phyloP scores from a whole-genome alignment of 2,329 filamentous ascomycete genomes.

The Aspergillus flavus region DNA sequence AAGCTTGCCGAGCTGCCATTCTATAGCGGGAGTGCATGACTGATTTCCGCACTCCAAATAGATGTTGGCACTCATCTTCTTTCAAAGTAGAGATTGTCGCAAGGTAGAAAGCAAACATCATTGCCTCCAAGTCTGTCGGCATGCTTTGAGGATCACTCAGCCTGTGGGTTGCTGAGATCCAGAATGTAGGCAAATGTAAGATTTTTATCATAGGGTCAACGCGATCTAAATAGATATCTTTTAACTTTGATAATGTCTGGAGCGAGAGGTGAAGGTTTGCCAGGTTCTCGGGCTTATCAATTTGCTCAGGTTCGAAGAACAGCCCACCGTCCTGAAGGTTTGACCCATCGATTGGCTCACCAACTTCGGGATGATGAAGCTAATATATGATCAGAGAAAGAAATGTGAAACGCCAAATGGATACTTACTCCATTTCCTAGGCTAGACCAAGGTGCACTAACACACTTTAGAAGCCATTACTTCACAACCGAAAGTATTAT shows the following conservation, averaged over 20 bases:
- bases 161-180: neutral
- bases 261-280: neutral
- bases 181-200: conserved; percentile 21
- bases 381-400: neutral
- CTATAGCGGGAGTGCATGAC: neutral
- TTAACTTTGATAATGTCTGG: conserved; percentile 1
- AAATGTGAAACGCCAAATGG: neutral
- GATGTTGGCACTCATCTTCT: neutral
- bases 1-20: neutral
- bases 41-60: neutral
- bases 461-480: neutral
- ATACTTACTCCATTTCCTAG: neutral
- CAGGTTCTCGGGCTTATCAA: neutral
- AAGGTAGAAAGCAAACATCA: neutral
- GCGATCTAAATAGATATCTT: conserved; percentile 19
- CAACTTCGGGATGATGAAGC: neutral
- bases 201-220: conserved; percentile 24
- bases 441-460: neutral
- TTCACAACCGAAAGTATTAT: neutral
- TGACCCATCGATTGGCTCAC: neutral
- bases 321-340: neutral
- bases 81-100: neutral
- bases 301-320: neutral
- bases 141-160: neutral
- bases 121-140: neutral